Percentiles rank a stretch among this genome's conserved stretches.
These are phyloP conservation scores for Elongisporangium senticosum DNA, from an alignment of 352 stramenopile genomes.

Conservation along the genomic window DNA sequence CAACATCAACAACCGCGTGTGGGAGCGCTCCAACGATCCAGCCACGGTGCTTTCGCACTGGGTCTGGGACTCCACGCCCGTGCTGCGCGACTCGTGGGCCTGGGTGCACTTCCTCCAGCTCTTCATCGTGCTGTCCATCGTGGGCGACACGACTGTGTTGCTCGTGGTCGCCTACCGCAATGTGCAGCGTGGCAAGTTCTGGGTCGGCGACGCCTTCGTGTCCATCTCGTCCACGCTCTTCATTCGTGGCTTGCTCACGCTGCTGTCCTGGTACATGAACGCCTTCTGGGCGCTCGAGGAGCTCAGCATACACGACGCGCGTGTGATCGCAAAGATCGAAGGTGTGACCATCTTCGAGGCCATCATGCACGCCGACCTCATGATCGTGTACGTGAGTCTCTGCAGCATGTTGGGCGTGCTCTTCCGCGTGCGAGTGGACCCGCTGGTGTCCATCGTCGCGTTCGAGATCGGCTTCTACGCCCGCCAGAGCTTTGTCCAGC, in stretches of 20 bases:
- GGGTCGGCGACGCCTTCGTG: constrained; percentile 37
- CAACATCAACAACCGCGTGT: constrained; percentile 20
- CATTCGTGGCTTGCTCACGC: constrained; percentile 14
- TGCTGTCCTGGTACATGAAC: constrained; percentile 26
- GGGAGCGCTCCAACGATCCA: constrained; percentile 1
- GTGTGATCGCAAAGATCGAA: constrained; percentile 9
- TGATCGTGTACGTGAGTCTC: constrained; percentile 20
- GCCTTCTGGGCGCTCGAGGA: constrained; percentile 32
- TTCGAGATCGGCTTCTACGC: constrained; percentile 19
- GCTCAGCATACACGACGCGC: constrained; percentile 22
- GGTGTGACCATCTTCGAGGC: constrained; percentile 16
- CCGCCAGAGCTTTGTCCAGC: background rate
- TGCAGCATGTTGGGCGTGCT: constrained; percentile 17
- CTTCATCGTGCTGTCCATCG: constrained; percentile 22
- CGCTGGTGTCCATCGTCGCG: constrained; percentile 21
- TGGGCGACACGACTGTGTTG: constrained; percentile 22
- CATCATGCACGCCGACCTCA: constrained; percentile 29
- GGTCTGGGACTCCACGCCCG: constrained; percentile 14
- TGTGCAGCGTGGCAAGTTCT: constrained; percentile 24
- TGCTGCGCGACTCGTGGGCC: constrained; percentile 23
- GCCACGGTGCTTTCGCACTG: constrained; percentile 11
- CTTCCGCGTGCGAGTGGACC: constrained; percentile 22
- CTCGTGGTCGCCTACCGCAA: constrained; percentile 26
- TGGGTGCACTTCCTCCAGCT: constrained; percentile 40
- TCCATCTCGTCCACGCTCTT: constrained; percentile 22